A percentile compares a stretch with the other conserved stretches of the same genome.
Conservation (phyloP, 495 filamentous ascomycete species). For the Talaromyces stipitatus region DNA sequence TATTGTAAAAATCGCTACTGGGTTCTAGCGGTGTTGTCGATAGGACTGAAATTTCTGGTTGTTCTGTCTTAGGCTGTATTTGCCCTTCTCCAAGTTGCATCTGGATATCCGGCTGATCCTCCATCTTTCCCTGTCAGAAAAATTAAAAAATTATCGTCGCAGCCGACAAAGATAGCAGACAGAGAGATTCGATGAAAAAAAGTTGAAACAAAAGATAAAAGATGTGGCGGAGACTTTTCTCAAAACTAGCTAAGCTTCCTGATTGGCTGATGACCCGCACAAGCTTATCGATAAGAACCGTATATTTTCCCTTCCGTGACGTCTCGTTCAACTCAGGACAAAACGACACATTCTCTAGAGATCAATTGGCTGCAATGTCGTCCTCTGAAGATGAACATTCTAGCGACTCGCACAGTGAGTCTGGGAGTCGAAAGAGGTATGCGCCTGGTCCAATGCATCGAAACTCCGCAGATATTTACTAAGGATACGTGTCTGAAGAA, state of each 20-base stretch:
- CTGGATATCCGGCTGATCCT: background rate
- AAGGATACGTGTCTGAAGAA: conserved; percentile 21
- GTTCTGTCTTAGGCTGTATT: background rate
- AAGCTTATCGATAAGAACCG: conserved; percentile 24
- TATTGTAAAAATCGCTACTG: conserved; percentile 39
- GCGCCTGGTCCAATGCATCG: background rate
- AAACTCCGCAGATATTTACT: conserved; percentile 4
- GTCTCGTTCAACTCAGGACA: background rate
- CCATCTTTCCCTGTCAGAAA: background rate
- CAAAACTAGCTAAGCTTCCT: conserved; percentile 23
- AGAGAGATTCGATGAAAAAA: background rate
- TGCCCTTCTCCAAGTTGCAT: background rate
- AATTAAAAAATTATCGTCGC: no score
- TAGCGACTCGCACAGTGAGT: background rate
- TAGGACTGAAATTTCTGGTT: background rate
- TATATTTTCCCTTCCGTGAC: background rate
- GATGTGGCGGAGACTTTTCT: conserved; percentile 24
- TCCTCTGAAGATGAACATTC: conserved; percentile 8
- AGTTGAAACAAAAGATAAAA: background rate
- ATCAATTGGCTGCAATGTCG: background rate
- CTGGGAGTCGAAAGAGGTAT: background rate
- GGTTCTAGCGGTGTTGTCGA: conserved; percentile 26
- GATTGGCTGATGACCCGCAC: conserved; percentile 17
- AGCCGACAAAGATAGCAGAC: background rate
- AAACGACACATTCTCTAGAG: background rate